Percentiles rank a stretch among this genome's conserved stretches.
Evolutionary conservation across 192 early-diverging fungal species (phyloP).

Genomic region (Diversispora epigaea): DNA sequence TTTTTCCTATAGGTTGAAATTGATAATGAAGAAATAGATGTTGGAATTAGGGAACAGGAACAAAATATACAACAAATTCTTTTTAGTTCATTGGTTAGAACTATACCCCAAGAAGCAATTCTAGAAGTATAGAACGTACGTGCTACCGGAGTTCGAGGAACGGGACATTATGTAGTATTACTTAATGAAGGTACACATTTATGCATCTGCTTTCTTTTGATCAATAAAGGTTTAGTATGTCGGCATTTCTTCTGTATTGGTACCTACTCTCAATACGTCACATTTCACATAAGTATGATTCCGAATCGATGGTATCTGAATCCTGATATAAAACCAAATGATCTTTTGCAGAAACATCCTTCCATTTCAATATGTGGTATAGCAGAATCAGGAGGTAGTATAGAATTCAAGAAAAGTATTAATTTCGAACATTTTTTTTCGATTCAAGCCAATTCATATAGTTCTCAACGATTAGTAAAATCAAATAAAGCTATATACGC

Average conservation of each 20-base stretch:
- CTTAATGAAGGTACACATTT: conserved; percentile 2
- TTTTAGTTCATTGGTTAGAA: no score
- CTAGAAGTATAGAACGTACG: no score
- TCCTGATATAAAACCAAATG: neutral
- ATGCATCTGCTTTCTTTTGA: neutral
- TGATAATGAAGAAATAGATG: neutral
- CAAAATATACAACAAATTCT: no score
- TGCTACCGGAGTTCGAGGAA: neutral
- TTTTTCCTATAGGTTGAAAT: neutral
- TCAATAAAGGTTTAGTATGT: neutral
- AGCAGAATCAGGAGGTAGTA: no score
- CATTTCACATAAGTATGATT: neutral
- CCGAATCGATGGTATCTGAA: neutral
- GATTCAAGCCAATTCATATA: neutral
- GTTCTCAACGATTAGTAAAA: neutral
- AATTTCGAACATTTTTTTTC: neutral
- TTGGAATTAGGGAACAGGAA: no score
- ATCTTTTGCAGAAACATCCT: neutral
- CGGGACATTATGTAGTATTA: neutral
- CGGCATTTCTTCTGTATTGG: neutral
- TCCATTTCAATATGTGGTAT: neutral
- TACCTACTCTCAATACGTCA: neutral
- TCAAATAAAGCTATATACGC: neutral
- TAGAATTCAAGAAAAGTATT: neutral
- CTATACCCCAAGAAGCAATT: no score